Base-by-base conservation (phyloP, 352 stramenopile genomes). In the Phytophthora meadii region DNA sequence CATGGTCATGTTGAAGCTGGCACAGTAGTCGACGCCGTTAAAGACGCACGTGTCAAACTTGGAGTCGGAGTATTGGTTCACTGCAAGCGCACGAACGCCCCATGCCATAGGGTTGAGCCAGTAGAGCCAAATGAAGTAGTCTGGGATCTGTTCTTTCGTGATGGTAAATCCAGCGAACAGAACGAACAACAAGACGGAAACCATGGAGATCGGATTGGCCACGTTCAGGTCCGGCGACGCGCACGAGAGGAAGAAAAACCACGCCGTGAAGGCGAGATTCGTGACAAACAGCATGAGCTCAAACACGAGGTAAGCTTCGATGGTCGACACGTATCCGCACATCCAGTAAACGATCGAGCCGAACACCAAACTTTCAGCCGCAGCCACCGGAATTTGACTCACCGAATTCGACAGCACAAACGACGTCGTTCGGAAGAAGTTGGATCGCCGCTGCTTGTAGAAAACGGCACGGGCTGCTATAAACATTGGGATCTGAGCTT, bases 401-500 rank as follows among this genome's bases (percentile, higher is more conserved):
- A 14, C 54, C 11, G 44, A 62, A 17, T 8, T 47, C 14, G 54
- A 54, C 7, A 63, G 32, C 44, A 63, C 54, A 32, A 36, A 63
- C 1, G 54, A 63, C 3, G 44, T n/a, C 11, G 34, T 54, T 5
- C 54, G 54, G 54, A 53, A 61, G 28, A 61, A 61, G 32, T 61
- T 61, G 41, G 54, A 41, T 2, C 54, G 10, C 1, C 54, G 32
- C 17, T 63, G 54, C 34, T 63, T 63, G 54, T 63, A 63, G 9
- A 54, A 55, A 15, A 63, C 54, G 3, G 47, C 89, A 71, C 87
- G 79, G 30, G 81, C 17, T 70, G 59, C 56, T 9, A 75, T 46
- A 47, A 90, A 64, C 5, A 74, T 70, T 8, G 87, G 79, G 28
- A 97, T 65, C 34, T 80, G 66, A 4, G 84, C 40, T 44, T 88